Conservation (phyloP, 306 rosid species). For the Dalbergia cultrata region DNA sequence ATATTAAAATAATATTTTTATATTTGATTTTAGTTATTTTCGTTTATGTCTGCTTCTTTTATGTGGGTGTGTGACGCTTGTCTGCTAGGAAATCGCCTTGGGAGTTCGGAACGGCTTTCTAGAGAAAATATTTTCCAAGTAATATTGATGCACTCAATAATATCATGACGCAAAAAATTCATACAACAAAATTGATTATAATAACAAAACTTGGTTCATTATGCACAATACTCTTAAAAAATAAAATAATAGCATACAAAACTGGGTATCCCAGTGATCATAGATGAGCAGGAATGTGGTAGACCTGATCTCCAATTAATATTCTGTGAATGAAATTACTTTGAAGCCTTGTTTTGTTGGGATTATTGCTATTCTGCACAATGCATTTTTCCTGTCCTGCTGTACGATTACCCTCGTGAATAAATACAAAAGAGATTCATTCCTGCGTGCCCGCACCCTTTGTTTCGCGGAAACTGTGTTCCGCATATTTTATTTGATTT, state of each 20-base stretch:
- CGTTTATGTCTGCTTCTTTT: no score
- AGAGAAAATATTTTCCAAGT: neutral
- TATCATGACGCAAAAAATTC: no score
- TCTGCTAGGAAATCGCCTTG: neutral
- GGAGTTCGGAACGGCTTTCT: neutral
- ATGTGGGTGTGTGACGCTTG: neutral
- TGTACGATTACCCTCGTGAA: slow-evolving; percentile 1
- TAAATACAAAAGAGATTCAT: slow-evolving; percentile 1
- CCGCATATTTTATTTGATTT: neutral
- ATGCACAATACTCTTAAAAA: neutral
- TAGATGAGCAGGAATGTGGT: neutral
- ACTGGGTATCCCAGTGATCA: neutral
- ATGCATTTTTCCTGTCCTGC: neutral
- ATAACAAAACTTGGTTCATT: neutral
- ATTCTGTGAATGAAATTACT: neutral
- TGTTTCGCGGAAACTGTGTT: neutral
- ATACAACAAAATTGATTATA: neutral
- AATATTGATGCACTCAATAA: neutral
- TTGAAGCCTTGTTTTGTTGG: neutral
- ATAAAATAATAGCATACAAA: neutral
- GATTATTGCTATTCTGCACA: neutral
- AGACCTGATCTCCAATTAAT: neutral
- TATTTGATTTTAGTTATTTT: no score
- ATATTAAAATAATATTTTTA: no score
- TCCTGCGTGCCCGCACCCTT: neutral